A percentile compares a stretch with the other conserved stretches of the same genome.
phyloP scores from a whole-genome alignment of 257 asterid genomes.

The Cruciata laevipes region DNA sequence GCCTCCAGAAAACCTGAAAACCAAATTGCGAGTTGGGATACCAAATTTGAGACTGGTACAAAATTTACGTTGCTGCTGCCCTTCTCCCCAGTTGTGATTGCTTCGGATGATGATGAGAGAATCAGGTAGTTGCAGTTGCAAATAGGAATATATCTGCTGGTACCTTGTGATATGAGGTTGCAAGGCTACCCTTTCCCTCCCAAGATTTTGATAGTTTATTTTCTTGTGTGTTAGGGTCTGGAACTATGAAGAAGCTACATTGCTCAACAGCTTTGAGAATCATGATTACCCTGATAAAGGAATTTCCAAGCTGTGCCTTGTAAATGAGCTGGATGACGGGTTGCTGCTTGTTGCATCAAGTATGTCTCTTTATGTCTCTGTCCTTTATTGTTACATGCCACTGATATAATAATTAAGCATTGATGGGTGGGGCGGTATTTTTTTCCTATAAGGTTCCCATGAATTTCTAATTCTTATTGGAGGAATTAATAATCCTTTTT shows the following conservation, averaged over 20 bases:
- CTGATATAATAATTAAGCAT: conserved; percentile 9
- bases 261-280: conserved; percentile 83
- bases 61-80: conserved; percentile 75
- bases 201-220: neutral
- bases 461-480: no score
- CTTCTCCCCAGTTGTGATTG: conserved; percentile 80
- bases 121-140: conserved; percentile 49
- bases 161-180: neutral
- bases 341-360: conserved; percentile 99
- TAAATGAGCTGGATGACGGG: conserved; percentile 86
- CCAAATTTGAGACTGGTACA: conserved; percentile 85
- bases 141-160: neutral
- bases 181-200: neutral
- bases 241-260: conserved; percentile 70
- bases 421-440: conserved; percentile 40
- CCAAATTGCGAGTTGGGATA: conserved; percentile 99
- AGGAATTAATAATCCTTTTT: no score
- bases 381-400: conserved; percentile 8
- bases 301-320: conserved; percentile 83
- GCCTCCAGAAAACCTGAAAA: conserved; percentile 74
- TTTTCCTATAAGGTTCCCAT: no score
- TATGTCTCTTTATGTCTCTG: conserved; percentile 25
- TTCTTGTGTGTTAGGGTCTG: conserved; percentile 26
- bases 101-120: conserved; percentile 82
- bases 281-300: conserved; percentile 89